Evolutionary conservation across 257 asterid species (phyloP).

Genomic region (Solanum commersonii): DNA sequence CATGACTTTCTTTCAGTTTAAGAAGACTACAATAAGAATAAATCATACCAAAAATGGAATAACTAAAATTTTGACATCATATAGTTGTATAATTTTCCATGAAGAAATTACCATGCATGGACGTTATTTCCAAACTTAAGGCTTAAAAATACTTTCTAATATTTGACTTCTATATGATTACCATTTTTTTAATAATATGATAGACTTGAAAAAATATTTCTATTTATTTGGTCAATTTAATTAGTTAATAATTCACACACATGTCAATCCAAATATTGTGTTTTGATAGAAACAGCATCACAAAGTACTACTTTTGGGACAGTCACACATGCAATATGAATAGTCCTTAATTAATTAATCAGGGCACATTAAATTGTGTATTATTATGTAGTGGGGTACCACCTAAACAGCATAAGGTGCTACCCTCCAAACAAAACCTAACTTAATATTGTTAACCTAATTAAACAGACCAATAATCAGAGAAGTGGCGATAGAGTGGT

Average conservation of each 20-base stretch:
- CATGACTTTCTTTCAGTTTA: too few relatives aligned
- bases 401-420: not conserved
- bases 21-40: not conserved
- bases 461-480: not conserved
- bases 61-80: not conserved
- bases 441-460: not conserved
- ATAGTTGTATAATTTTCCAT: not conserved
- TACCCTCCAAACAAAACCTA: not conserved
- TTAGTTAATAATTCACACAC: not conserved
- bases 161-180: not conserved
- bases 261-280: not conserved
- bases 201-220: not conserved
- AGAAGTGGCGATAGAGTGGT: too few relatives aligned
- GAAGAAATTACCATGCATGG: not conserved
- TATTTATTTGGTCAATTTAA: not conserved
- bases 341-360: not conserved
- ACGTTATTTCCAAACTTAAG: not conserved
- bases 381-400: not conserved
- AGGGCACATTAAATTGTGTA: not conserved
- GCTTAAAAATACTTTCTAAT: not conserved
- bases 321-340: not conserved
- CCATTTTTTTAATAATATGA: not conserved
- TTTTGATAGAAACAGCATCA: not conserved
- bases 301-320: not conserved
- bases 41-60: not conserved